Evolutionary conservation across 2,329 filamentous ascomycete genomes (phyloP).

Genomic region (Aspergillus versicolor): DNA sequence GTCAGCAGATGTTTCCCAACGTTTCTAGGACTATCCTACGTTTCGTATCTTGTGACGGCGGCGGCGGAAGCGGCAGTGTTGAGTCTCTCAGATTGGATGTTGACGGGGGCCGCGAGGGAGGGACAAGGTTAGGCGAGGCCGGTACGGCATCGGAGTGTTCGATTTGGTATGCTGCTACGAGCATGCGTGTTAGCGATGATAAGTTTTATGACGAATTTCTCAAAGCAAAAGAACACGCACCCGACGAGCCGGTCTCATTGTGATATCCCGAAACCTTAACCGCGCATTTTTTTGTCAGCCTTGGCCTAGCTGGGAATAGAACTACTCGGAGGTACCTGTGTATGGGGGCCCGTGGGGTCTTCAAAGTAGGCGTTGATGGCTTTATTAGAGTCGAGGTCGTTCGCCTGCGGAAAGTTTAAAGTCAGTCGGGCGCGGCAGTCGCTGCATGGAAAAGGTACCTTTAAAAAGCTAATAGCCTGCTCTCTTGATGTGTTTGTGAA

Average conservation of each 20-base stretch:
- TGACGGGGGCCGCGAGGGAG: conserved; percentile 50
- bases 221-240: conserved; percentile 21
- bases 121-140: conserved; percentile 32
- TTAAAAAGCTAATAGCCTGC: conserved; percentile 42
- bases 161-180: conserved; percentile 36
- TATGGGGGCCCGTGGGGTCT: conserved; percentile 38
- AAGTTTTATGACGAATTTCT: neutral
- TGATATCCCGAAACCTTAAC: conserved; percentile 22
- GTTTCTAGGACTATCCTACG: conserved; percentile 22
- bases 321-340: conserved; percentile 26
- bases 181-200: neutral
- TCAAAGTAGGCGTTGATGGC: conserved; percentile 51
- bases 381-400: conserved; percentile 45
- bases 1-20: conserved; percentile 18
- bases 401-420: conserved; percentile 32
- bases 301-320: conserved; percentile 2
- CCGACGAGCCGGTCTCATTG: conserved; percentile 25
- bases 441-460: conserved; percentile 26
- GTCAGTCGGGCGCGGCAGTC: conserved; percentile 12
- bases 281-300: conserved; percentile 10
- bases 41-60: conserved; percentile 25
- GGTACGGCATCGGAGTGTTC: conserved; percentile 37
- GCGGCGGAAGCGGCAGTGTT: conserved; percentile 21
- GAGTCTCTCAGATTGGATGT: conserved; percentile 37
- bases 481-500: conserved; percentile 42